These are phyloP conservation scores for Phytophthora lateralis DNA, from an alignment of 352 stramenopile genomes.

Conservation along the genomic window DNA sequence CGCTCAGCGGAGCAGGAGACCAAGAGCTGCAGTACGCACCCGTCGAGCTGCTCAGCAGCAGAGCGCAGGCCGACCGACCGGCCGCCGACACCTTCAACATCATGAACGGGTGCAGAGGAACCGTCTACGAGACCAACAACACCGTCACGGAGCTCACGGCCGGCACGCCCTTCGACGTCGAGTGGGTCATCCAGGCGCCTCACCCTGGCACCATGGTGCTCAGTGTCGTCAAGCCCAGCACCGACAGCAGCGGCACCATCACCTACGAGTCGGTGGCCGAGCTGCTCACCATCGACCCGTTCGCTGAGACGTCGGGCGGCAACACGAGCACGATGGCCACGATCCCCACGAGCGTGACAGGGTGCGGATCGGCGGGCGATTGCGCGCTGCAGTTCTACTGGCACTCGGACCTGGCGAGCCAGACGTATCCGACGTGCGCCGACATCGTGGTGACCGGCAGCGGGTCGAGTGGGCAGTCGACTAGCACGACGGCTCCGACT, in stretches of 20 bases:
- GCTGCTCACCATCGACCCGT: slow-evolving; percentile 41
- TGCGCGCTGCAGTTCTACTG: slow-evolving; percentile 70
- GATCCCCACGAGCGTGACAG: slow-evolving; percentile 50
- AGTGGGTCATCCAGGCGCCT: slow-evolving; percentile 61
- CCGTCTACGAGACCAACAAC: slow-evolving; percentile 55
- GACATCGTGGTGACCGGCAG: slow-evolving; percentile 50
- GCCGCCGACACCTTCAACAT: slow-evolving; percentile 57
- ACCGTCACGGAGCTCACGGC: slow-evolving; percentile 46
- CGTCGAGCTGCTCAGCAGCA: slow-evolving; percentile 54
- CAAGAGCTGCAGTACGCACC: slow-evolving; percentile 59
- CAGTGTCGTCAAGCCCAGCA: slow-evolving; percentile 59
- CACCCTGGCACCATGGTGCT: slow-evolving; percentile 61
- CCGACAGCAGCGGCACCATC: slow-evolving; percentile 41
- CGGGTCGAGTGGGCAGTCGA: background rate
- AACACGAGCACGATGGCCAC: slow-evolving; percentile 29
- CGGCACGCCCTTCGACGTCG: slow-evolving; percentile 49
- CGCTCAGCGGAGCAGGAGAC: slow-evolving; percentile 48
- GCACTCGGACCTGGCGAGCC: slow-evolving; percentile 60
- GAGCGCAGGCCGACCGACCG: slow-evolving; percentile 51
- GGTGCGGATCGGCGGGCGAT: slow-evolving; percentile 44
- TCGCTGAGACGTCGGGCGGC: slow-evolving; percentile 19
- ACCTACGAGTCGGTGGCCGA: slow-evolving; percentile 42
- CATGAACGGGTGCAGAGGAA: slow-evolving; percentile 67
- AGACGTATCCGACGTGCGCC: slow-evolving; percentile 67
- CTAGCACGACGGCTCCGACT: background rate